These are phyloP conservation scores for Fusarium sp. DNA, from an alignment of 2,329 filamentous ascomycete species.

Conservation along the genomic window DNA sequence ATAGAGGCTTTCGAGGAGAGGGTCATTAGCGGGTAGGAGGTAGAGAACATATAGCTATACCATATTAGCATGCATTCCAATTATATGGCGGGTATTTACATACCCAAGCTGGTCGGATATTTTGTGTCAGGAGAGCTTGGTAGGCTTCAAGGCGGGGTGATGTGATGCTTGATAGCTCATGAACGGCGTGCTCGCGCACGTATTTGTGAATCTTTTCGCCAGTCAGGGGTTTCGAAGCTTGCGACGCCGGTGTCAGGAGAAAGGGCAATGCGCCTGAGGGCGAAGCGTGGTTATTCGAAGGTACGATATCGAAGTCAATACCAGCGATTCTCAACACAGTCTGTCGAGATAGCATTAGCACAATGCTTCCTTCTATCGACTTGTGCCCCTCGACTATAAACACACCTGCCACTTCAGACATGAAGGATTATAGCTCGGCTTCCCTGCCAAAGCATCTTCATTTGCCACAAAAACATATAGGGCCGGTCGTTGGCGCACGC, in stretches of 20 bases:
- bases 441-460: conserved; percentile 66
- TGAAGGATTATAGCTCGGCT: conserved; percentile 87
- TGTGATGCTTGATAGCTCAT: conserved; percentile 56
- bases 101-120: conserved; percentile 88
- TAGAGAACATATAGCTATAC: conserved; percentile 82
- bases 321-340: conserved; percentile 82
- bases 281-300: conserved; percentile 93
- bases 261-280: conserved; percentile 90
- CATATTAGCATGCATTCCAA: not conserved
- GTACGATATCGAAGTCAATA: conserved; percentile 70
- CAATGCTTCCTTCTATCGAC: not conserved
- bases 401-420: conserved; percentile 97
- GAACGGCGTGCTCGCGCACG: conserved; percentile 58
- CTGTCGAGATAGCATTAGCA: conserved; percentile 53
- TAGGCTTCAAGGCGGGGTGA: conserved; percentile 76
- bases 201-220: conserved; percentile 73
- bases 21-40: conserved; percentile 72
- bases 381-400: not conserved
- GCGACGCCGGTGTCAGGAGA: conserved; percentile 66
- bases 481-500: conserved; percentile 58
- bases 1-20: conserved; percentile 77
- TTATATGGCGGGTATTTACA: conserved; percentile 12
- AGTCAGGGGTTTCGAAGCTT: conserved; percentile 49
- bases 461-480: conserved; percentile 81
- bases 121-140: conserved; percentile 77